phyloP scores from a whole-genome alignment of 768 basidiomycete genomes.

The Phaffia australis region DNA sequence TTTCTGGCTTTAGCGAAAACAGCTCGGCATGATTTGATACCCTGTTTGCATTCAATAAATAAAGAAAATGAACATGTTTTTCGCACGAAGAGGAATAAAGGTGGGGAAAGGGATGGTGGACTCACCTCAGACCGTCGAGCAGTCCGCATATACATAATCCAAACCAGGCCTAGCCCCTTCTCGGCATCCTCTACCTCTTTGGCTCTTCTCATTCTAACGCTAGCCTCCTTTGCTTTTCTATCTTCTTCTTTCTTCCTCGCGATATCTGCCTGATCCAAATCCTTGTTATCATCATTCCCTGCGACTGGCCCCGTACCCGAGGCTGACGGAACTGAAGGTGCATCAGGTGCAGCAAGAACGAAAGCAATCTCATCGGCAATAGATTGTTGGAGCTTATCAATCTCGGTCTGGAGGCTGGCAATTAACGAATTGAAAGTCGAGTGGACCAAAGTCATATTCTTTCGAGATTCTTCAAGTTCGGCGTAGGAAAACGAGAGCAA shows the following conservation, averaged over 20 bases:
- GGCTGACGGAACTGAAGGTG: neutral
- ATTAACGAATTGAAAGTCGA: conserved; percentile 63
- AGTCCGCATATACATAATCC: conserved; percentile 83
- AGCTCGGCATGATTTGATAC: conserved; percentile 62
- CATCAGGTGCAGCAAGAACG: conserved; percentile 1
- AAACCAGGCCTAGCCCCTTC: conserved; percentile 60
- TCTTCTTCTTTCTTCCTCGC: conserved; percentile 33
- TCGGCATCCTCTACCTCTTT: conserved; percentile 46
- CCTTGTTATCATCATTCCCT: conserved; percentile 27
- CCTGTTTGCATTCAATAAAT: conserved; percentile 35
- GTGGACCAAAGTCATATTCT: conserved; percentile 59
- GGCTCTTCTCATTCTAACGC: conserved; percentile 31
- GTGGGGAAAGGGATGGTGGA: conserved; percentile 8
- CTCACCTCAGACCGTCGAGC: conserved; percentile 63
- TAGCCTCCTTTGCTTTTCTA: conserved; percentile 32
- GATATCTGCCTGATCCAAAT: conserved; percentile 40
- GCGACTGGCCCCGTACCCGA: neutral
- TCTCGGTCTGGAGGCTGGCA: conserved; percentile 45
- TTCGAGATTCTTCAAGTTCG: conserved; percentile 57
- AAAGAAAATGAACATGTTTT: neutral
- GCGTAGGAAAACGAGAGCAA: conserved; percentile 81
- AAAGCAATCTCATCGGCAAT: conserved; percentile 30
- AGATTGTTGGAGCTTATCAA: conserved; percentile 33
- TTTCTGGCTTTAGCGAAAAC: conserved; percentile 75
- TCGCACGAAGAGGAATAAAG: neutral